These are phyloP conservation scores for Globisporangium parvum DNA, from an alignment of 352 stramenopile genomes.

Conservation along the genomic window DNA sequence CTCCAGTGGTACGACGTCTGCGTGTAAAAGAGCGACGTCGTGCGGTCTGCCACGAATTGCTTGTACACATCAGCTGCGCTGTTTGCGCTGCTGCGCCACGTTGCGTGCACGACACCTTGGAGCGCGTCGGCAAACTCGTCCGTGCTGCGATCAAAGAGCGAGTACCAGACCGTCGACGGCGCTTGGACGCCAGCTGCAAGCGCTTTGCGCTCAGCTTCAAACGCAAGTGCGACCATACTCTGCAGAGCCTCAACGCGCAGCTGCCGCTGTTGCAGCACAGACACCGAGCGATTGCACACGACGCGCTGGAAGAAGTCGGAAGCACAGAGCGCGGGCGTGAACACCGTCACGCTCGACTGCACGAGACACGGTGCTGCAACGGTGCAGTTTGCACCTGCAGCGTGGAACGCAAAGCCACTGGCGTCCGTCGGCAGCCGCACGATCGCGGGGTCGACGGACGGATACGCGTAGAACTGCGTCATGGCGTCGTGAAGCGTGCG, in stretches of 20 bases:
- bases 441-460: slow-evolving; percentile 19
- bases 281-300: slow-evolving; percentile 7
- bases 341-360: slow-evolving; percentile 58
- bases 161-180: slow-evolving; percentile 61
- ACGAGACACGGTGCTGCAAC: slow-evolving; percentile 23
- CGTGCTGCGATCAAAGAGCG: slow-evolving; percentile 32
- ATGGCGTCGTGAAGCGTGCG: slow-evolving; percentile 25
- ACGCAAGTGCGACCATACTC: slow-evolving; percentile 28
- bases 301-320: slow-evolving; percentile 21
- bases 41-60: slow-evolving; percentile 17
- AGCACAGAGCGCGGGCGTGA: slow-evolving; percentile 33
- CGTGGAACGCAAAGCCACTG: background rate
- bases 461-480: slow-evolving; percentile 42
- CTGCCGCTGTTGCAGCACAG: slow-evolving; percentile 15
- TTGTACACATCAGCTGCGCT: slow-evolving; percentile 29
- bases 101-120: slow-evolving; percentile 32
- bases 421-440: slow-evolving; percentile 1
- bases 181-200: slow-evolving; percentile 38
- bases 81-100: slow-evolving; percentile 13
- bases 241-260: slow-evolving; percentile 26
- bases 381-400: slow-evolving; percentile 15
- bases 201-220: slow-evolving; percentile 33
- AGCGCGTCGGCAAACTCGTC: slow-evolving; percentile 56
- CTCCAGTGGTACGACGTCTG: slow-evolving; percentile 36
- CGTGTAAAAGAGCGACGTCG: slow-evolving; percentile 22